phyloP scores from a whole-genome alignment of 2,329 filamentous ascomycete genomes.

The Colletotrichum sp. region DNA sequence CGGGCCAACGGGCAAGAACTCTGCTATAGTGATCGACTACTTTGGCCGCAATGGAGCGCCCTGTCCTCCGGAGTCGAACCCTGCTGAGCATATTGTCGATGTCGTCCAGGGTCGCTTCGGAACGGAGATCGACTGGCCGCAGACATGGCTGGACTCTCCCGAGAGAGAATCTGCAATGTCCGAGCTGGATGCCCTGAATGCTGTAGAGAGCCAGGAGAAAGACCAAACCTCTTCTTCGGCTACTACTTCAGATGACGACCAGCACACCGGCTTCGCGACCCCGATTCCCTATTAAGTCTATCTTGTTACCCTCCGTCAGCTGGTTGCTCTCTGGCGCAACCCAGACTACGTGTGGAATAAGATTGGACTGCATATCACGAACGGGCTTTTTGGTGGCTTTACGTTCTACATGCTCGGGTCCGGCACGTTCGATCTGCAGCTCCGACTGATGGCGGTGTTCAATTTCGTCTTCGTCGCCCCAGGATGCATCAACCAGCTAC shows the following conservation, averaged over 20 bases:
- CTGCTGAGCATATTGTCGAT: conserved; percentile 50
- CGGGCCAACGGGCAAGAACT: conserved; percentile 67
- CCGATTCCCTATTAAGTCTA: background rate
- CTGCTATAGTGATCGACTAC: conserved; percentile 60
- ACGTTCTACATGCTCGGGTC: conserved; percentile 53
- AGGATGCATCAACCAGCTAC: conserved; percentile 51
- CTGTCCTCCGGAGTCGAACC: conserved; percentile 43
- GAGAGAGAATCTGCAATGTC: background rate
- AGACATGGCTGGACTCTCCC: conserved; percentile 16
- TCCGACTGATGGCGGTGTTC: conserved; percentile 52
- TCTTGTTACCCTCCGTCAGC: conserved; percentile 11
- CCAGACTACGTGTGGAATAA: conserved; percentile 50
- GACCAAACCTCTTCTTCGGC: conserved; percentile 35
- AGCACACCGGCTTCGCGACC: conserved; percentile 11
- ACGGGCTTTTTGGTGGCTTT: conserved; percentile 36
- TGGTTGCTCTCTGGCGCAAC: conserved; percentile 14
- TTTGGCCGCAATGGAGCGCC: conserved; percentile 56
- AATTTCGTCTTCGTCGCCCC: conserved; percentile 59
- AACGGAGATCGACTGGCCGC: conserved; percentile 15
- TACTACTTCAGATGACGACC: background rate
- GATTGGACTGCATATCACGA: conserved; percentile 38
- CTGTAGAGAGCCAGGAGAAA: background rate
- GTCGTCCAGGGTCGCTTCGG: conserved; percentile 30
- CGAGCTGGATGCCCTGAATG: conserved; percentile 9
- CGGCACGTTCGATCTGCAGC: conserved; percentile 41